These are phyloP conservation scores for Cutaneotrichosporon dermatis DNA, from an alignment of 1,284 basidiomycete genomes.

Conservation along the genomic window DNA sequence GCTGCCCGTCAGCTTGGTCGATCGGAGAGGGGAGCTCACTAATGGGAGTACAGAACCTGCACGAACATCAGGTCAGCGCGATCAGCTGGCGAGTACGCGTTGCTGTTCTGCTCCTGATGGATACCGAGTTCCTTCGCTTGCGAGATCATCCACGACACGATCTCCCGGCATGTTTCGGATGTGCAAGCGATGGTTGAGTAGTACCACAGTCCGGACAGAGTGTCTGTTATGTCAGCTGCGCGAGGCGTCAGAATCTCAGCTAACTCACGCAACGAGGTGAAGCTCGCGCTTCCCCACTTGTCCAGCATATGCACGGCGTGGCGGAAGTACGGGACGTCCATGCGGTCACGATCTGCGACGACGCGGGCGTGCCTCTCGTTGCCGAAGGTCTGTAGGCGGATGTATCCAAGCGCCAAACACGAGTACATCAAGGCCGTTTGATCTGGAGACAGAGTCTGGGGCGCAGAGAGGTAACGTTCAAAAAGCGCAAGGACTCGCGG, in stretches of 20 bases:
- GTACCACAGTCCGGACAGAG: slow-evolving; percentile 15
- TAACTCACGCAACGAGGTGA: slow-evolving; percentile 18
- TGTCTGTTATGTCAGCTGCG: slow-evolving; percentile 7
- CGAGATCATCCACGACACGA: slow-evolving; percentile 19
- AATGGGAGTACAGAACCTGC: slow-evolving; percentile 18
- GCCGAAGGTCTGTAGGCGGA: slow-evolving; percentile 9
- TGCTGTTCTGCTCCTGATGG: slow-evolving; percentile 11
- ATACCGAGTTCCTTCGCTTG: slow-evolving; percentile 20
- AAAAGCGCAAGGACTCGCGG: slow-evolving; percentile 13
- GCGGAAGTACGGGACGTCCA: slow-evolving; percentile 16
- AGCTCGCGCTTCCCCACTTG: slow-evolving; percentile 15
- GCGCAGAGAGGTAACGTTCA: slow-evolving; percentile 13
- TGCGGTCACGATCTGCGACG: slow-evolving; percentile 6
- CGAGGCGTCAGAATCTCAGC: background rate
- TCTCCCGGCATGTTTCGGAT: slow-evolving; percentile 8
- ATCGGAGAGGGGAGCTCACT: slow-evolving; percentile 5
- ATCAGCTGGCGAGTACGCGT: slow-evolving; percentile 13
- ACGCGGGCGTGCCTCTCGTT: background rate
- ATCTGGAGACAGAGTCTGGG: slow-evolving; percentile 13
- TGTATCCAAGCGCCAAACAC: slow-evolving; percentile 14
- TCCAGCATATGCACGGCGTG: slow-evolving; percentile 14
- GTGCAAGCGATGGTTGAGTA: slow-evolving; percentile 16
- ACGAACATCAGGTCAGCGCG: slow-evolving; percentile 21
- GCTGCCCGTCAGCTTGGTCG: slow-evolving; percentile 5
- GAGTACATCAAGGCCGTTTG: slow-evolving; percentile 12